A percentile compares a stretch with the other conserved stretches of the same genome.
Conservation (phyloP, 2,329 filamentous ascomycete species). For the Proliferodiscus dingleyae region DNA sequence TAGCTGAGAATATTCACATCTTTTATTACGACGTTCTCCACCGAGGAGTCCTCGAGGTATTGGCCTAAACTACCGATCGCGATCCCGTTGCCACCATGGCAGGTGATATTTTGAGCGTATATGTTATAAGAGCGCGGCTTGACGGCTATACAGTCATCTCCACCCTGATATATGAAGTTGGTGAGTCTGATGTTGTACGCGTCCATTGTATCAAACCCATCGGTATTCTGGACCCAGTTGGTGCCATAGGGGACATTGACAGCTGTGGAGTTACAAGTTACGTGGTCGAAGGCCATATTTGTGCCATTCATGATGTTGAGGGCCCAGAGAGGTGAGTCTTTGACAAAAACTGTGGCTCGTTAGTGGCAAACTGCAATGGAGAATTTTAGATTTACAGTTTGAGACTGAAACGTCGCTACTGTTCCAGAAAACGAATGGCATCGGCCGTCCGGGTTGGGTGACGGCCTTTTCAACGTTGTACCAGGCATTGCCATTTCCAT, state of each 20-base stretch:
- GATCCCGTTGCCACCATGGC: constrained; percentile 50
- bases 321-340: constrained; percentile 47
- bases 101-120: constrained; percentile 43
- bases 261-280: constrained; percentile 46
- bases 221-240: constrained; percentile 55
- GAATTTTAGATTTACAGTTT: constrained; percentile 34
- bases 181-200: constrained; percentile 43
- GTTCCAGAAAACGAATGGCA: constrained; percentile 57
- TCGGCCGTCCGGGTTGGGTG: constrained; percentile 47
- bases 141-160: constrained; percentile 53
- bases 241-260: constrained; percentile 43
- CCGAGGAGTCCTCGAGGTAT: constrained; percentile 49
- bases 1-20: constrained; percentile 41
- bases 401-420: constrained; percentile 48
- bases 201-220: constrained; percentile 55
- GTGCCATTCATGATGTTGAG: constrained; percentile 56
- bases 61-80: constrained; percentile 52
- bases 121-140: constrained; percentile 52
- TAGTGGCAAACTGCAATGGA: neutral
- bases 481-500: constrained; percentile 51
- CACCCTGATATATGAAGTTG: constrained; percentile 50
- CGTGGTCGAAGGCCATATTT: constrained; percentile 46
- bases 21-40: constrained; percentile 44
- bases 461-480: constrained; percentile 43
- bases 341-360: constrained; percentile 36